Evolutionary conservation across 768 basidiomycete species (phyloP), one percentile per base, ranked within the genome.

Genomic region (Suillus sp.): DNA sequence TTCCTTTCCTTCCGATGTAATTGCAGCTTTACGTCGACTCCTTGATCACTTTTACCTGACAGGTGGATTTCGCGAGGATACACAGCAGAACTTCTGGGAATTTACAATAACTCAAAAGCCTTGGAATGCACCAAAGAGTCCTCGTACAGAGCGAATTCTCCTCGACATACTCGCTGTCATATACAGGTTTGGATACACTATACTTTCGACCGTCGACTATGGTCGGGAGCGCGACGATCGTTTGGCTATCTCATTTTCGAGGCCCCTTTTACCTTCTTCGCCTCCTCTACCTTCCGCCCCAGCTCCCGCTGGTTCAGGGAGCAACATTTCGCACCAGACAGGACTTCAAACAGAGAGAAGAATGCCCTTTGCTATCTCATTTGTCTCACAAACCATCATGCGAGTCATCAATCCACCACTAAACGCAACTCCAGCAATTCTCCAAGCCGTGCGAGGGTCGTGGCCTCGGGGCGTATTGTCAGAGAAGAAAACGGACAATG

Each of bases 401-500:
- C 86, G 90, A 59, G 91, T 92, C 59, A 86, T 92, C 61, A 80
- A 84, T 34, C 90, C 91, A n/a, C 91, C 91, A 18, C 81, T 92
- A 35, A 83, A 87, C 66, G 82, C 86, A 38, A 92, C 91, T 8
- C 91, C 91, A 11, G 91, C 91, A 60, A 91, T 92, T 61, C 79
- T 92, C n/a, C 87, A 90, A 70, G 88, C 90, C 20, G 89, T 92
- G 22, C 83, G 91, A 62, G 83, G 81, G 25, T 84, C 91, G 38
- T 92, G 91, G 91, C 91, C 91, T 20, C 82, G 90, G 67, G 91
- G 91, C 20, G 89, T 92, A 11, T 84, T 89, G 9, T 86, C 87
- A 0, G 91, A 92, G 74, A 90, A 87, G 79, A 92, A 89, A 68
- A 80, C 91, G 2, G 85, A 88, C 32, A 84, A 84, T 62, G 84